Base-by-base conservation (phyloP, 495 filamentous ascomycete species). In the Lophiostoma macrostomum region DNA sequence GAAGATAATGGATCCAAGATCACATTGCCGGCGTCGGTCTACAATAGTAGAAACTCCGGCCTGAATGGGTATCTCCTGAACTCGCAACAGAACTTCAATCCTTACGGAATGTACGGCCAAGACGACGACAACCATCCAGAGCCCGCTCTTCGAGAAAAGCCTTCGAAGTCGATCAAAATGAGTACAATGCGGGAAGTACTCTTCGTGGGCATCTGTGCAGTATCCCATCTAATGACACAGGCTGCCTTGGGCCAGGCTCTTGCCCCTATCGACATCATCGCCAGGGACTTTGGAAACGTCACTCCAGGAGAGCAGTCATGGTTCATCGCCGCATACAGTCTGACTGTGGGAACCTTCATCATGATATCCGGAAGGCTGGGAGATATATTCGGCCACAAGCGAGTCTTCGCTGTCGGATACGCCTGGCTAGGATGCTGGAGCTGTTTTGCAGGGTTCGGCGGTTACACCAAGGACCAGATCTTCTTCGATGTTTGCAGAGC, bases 281-380 rank as follows among this genome's bases (percentile, higher is more conserved):
- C 51, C 5, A 14, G 54, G 29, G 39, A 28, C 43, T 67, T 69
- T 39, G 49, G 50, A 13, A 55, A 34, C 19, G 16, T 34, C 13
- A 58, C 53, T 23, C 61, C 66, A 12, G 66, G 66, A 16, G 38
- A 66, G 32, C 28, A 34, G 50, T 70, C 69, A 35, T 84, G 81
- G 82, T 76, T 78, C 27, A 65, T 80, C 36, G 80, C 80, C 2
- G 75, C 70, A 0, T 85, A 83, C 63, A 73, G 72, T 24, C 67
- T 85, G 34, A 84, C 80, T 0, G 74, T 84, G 5, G 82, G 84
- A 5, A 80, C 79, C 1, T 86, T 85, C 51, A 81, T 87, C 43
- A 67, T 87, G 10, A 74, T 81, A 5, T 75, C 80, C 3, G 81
- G 83, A 5, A 73, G 84, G 11, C 66, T 86, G 3, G 84, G 85